Percentiles rank a stretch among this genome's conserved stretches.
phyloP scores from a whole-genome alignment of 495 filamentous ascomycete genomes.

The Penicillium riverlandense region DNA sequence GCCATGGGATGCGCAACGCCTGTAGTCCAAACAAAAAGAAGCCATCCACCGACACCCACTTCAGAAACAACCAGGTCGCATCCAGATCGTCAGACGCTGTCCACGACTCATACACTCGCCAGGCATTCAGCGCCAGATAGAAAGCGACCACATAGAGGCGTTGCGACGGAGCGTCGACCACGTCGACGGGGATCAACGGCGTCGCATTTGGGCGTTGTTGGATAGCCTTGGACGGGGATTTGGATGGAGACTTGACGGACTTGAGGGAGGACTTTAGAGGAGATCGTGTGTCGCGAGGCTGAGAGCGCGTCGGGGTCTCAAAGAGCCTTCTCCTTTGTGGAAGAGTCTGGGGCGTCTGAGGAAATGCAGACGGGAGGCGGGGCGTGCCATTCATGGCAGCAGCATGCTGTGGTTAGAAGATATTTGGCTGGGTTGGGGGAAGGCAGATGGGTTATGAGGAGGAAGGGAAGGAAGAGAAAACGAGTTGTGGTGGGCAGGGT shows the following conservation, averaged over 20 bases:
- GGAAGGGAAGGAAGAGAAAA: not conserved
- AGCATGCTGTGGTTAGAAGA: conserved; percentile 40
- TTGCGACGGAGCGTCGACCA: conserved; percentile 84
- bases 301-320: conserved; percentile 23
- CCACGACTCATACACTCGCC: conserved; percentile 79
- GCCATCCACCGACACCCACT: conserved; percentile 82
- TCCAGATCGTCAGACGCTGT: conserved; percentile 69
- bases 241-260: conserved; percentile 13
- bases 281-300: conserved; percentile 16
- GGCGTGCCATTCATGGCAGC: conserved; percentile 64
- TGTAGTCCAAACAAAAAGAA: conserved; percentile 81
- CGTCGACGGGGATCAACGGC: conserved; percentile 65
- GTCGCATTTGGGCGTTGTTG: conserved; percentile 18
- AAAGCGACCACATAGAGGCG: conserved; percentile 75
- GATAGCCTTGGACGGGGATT: conserved; percentile 17
- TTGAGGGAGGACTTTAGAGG: conserved; percentile 13
- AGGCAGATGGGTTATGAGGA: not conserved
- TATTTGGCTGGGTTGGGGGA: conserved; percentile 1
- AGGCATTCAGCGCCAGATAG: conserved; percentile 65
- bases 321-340: conserved; percentile 24
- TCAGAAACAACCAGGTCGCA: conserved; percentile 81
- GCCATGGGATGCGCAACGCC: conserved; percentile 83
- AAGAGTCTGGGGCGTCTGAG: conserved; percentile 51
- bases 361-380: conserved; percentile 64
- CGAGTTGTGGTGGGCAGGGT: no score